Evolutionary conservation across 83 land plant genomes (phyloP).

Genomic region (Picea abies): DNA sequence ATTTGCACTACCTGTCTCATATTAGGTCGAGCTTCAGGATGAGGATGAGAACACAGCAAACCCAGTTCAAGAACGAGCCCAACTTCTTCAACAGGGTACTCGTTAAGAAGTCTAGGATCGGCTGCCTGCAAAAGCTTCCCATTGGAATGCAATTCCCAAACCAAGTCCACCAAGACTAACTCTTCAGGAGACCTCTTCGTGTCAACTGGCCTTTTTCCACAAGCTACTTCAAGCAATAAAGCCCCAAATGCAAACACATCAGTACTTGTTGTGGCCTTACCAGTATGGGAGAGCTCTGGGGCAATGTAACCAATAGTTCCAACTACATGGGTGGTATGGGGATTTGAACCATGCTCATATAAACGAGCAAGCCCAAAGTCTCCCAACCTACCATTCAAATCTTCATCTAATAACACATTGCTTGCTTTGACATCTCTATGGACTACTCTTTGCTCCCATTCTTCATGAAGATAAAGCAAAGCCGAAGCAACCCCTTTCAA

Average conservation of each 20-base stretch:
- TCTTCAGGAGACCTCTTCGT: background rate
- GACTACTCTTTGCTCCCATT: slow-evolving; percentile 65
- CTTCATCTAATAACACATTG: slow-evolving; percentile 70
- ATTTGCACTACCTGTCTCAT: slow-evolving; percentile 10
- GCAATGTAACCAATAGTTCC: slow-evolving; percentile 86
- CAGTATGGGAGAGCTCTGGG: slow-evolving; percentile 66
- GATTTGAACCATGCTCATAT: slow-evolving; percentile 56
- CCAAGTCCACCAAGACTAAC: background rate
- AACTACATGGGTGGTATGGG: slow-evolving; percentile 55
- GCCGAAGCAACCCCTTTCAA: slow-evolving; percentile 29
- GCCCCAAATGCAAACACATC: slow-evolving; percentile 81
- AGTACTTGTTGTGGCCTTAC: slow-evolving; percentile 56
- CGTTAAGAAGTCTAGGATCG: background rate
- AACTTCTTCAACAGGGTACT: background rate
- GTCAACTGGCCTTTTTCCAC: slow-evolving; percentile 56
- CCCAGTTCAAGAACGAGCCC: background rate
- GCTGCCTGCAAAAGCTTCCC: background rate
- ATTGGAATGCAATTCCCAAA: background rate
- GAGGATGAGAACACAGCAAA: slow-evolving; percentile 13
- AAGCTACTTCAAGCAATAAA: slow-evolving; percentile 66
- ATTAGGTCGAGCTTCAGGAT: background rate
- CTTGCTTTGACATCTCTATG: slow-evolving; percentile 82
- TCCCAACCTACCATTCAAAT: slow-evolving; percentile 62
- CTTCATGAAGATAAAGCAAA: slow-evolving; percentile 35
- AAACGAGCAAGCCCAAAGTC: slow-evolving; percentile 82